These are phyloP conservation scores for Wallacemonas sp. DNA, from an alignment of 208 protist species.

Conservation along the genomic window DNA sequence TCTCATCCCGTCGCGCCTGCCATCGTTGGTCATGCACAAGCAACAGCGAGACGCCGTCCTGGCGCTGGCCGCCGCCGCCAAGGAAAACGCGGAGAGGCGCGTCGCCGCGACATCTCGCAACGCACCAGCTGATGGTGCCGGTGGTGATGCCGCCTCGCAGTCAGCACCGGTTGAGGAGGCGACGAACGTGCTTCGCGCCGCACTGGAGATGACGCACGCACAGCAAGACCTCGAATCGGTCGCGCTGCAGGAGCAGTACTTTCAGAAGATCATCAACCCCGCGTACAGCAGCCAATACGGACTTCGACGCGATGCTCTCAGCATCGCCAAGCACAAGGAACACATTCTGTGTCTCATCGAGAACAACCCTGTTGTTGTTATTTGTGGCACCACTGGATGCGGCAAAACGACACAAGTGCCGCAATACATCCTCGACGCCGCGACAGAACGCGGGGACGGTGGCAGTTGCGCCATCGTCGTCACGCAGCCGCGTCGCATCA, in stretches of 20 bases:
- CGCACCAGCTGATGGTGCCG: too few species aligned
- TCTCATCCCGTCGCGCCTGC: slow-evolving; percentile 39
- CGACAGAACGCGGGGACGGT: slow-evolving; percentile 55
- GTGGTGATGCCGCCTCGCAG: too few species aligned
- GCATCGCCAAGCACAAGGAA: slow-evolving; percentile 61
- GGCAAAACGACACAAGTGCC: slow-evolving; percentile 98
- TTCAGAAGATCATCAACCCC: slow-evolving; percentile 47
- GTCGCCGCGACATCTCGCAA: too few species aligned
- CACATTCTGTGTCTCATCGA: slow-evolving; percentile 78
- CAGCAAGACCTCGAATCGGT: slow-evolving; percentile 36
- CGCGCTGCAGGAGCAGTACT: slow-evolving; percentile 35
- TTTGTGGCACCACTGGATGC: slow-evolving; percentile 96
- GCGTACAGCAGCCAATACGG: slow-evolving; percentile 74
- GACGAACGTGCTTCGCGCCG: slow-evolving; percentile 20
- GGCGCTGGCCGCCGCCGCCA: background rate
- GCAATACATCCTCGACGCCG: slow-evolving; percentile 94
- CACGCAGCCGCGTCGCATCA: slow-evolving; percentile 98
- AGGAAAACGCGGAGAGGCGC: background rate
- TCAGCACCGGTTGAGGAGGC: slow-evolving; percentile 7
- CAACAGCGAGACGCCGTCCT: slow-evolving; percentile 33
- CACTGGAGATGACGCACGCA: slow-evolving; percentile 27
- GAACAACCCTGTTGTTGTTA: slow-evolving; percentile 83
- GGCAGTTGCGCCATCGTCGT: slow-evolving; percentile 85
- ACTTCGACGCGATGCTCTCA: slow-evolving; percentile 56
- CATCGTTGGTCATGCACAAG: slow-evolving; percentile 31